Conservation (phyloP, 306 rosid genomes). For the Leucaena leucocephala region DNA sequence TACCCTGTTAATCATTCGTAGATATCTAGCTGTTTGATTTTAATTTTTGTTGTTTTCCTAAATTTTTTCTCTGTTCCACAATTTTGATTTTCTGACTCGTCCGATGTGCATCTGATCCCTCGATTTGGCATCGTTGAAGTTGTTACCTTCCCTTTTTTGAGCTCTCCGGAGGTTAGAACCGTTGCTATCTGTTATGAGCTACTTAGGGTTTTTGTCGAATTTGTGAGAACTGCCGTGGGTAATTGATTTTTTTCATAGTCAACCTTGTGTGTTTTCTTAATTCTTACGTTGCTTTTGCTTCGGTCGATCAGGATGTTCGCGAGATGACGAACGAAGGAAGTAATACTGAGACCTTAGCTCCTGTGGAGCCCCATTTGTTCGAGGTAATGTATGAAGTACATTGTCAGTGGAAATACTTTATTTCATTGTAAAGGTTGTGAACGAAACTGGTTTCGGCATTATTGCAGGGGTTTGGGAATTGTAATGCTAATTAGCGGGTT, state of each 20-base stretch:
- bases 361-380: constrained; percentile 55
- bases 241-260: not conserved
- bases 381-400: constrained; percentile 58
- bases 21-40: constrained; percentile 43
- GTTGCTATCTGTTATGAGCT: constrained; percentile 27
- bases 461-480: constrained; percentile 26
- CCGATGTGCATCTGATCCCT: constrained; percentile 38
- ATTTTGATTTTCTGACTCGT: constrained; percentile 42
- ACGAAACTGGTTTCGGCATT: not conserved
- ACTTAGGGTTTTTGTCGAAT: constrained; percentile 67
- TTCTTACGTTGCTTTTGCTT: constrained; percentile 25
- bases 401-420: not conserved
- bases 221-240: constrained; percentile 6
- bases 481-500: constrained; percentile 3
- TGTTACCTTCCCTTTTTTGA: not conserved
- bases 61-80: constrained; percentile 43
- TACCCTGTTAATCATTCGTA: constrained; percentile 39
- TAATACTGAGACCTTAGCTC: constrained; percentile 70
- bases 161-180: constrained; percentile 51
- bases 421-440: not conserved
- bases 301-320: constrained; percentile 49
- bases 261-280: constrained; percentile 3
- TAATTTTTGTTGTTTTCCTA: constrained; percentile 20
- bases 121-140: constrained; percentile 27
- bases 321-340: constrained; percentile 79